phyloP scores from a whole-genome alignment of 176 grass and related monocot species.

The Pontederia paniculata region DNA sequence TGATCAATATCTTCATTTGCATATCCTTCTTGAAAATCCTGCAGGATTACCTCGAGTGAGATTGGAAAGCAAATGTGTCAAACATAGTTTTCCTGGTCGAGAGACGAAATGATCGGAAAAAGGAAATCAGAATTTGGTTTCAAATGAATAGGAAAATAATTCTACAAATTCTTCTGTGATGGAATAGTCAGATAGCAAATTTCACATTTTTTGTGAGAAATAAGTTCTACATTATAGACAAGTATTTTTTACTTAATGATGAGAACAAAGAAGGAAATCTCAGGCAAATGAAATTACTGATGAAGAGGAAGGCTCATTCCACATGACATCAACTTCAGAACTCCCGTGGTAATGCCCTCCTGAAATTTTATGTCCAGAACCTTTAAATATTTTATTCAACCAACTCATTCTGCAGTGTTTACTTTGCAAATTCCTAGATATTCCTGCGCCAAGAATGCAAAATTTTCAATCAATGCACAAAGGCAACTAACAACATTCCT shows the following conservation, averaged over 20 bases:
- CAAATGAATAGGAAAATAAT: too few relatives aligned
- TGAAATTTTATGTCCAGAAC: conserved; percentile 61
- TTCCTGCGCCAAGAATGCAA: neutral
- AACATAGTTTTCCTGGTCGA: conserved; percentile 1
- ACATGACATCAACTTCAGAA: conserved; percentile 22
- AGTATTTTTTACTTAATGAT: neutral
- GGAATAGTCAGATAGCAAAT: neutral
- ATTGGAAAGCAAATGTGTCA: conserved; percentile 8
- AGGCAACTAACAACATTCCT: too few relatives aligned
- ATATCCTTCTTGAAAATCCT: conserved; percentile 34
- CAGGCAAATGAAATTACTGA: conserved; percentile 13
- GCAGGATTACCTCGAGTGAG: conserved; percentile 14
- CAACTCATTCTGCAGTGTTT: conserved; percentile 38
- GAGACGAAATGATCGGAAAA: too few relatives aligned
- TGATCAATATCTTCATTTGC: conserved; percentile 75
- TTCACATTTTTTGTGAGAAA: neutral
- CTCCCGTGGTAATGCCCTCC: conserved; percentile 54
- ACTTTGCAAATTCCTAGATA: neutral
- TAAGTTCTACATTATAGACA: neutral
- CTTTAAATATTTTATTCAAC: conserved; percentile 70
- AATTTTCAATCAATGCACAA: neutral
- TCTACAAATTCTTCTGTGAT: neutral
- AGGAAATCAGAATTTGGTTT: too few relatives aligned
- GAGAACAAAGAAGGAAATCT: neutral
- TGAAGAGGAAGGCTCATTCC: conserved; percentile 21